These are phyloP conservation scores for Pseudogymnoascus sp. DNA, from an alignment of 2,329 filamentous ascomycete genomes.

Conservation along the genomic window DNA sequence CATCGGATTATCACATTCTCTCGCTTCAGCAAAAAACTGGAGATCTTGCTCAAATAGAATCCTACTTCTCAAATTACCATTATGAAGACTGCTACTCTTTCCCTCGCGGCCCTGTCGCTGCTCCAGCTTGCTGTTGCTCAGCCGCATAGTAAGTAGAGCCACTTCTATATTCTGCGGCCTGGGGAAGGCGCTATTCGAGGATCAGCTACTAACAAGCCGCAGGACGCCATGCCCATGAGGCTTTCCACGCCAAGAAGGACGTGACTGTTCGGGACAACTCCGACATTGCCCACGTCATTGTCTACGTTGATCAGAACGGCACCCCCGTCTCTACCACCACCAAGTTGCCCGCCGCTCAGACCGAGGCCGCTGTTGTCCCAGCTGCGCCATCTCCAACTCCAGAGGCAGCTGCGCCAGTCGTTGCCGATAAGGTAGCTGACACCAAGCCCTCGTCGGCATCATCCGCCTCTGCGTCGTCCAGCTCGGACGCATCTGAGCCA, in stretches of 20 bases:
- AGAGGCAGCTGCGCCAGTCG: neutral
- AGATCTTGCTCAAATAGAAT: neutral
- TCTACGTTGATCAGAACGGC: constrained; percentile 53
- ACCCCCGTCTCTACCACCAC: constrained; percentile 39
- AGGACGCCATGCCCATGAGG: constrained; percentile 22
- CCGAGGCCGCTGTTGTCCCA: constrained; percentile 8
- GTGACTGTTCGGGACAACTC: constrained; percentile 26
- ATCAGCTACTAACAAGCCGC: constrained; percentile 2
- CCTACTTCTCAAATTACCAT: constrained; percentile 15
- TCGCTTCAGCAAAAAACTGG: neutral
- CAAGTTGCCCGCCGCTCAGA: constrained; percentile 17
- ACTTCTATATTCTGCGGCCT: neutral
- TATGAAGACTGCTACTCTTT: constrained; percentile 38
- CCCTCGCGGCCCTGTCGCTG: constrained; percentile 32
- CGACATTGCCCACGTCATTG: constrained; percentile 37
- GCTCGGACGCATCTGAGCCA: neutral
- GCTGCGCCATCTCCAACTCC: neutral
- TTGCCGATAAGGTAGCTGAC: neutral
- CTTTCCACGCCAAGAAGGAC: constrained; percentile 22
- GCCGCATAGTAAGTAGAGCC: constrained; percentile 27
- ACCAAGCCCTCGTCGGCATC: neutral
- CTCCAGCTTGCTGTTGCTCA: constrained; percentile 35
- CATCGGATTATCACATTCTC: constrained; percentile 3
- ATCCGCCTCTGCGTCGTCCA: neutral
- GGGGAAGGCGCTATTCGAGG: neutral